Base-by-base conservation (phyloP, 2,329 filamentous ascomycete species). In the Fusarium equiseti region DNA sequence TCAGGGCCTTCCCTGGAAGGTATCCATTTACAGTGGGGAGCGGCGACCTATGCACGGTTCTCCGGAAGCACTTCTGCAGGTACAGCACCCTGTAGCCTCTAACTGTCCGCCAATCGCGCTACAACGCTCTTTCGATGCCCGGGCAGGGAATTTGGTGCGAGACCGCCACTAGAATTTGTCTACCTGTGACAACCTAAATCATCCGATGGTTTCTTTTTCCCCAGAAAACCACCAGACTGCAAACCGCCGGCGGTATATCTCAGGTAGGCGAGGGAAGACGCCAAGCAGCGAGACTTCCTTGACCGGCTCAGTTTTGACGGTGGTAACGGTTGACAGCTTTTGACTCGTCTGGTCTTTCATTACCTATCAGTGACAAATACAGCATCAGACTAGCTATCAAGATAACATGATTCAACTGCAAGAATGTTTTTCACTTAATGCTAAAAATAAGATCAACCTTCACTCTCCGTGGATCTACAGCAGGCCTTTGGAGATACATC, bases 401-500 rank as follows among this genome's bases (percentile, higher is more conserved):
- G 35, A 38, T n/a, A 46, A 44, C 22, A 38, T 26, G 20, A 20
- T 38, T 51, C 15, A 12, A 35, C 38, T 63, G 46, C 5, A 27
- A 22, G 11, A 46, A 29, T 58, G 26, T 38, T 45, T 67, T 62
- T 45, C 31, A 32, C 27, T 31, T 13, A 26, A 60, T 43, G 35
- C 60, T 71, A 70, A 71, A 72, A 72, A 72, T 70, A 71, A 56
- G 51, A 27, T 48, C 6, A 27, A 66, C 45, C 60, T 45, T 66
- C 52, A n/a, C 57, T 56, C 55, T 69, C 49, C 29, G 24, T 55
- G 55, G 59, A 70, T 66, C 64, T 66, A 59, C 55, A 43, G 55
- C 51, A 66, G 55, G 60, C 57, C 52, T 66, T 61, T 52, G 45
- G 55, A 71, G 27, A 55, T 58, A 62, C 56, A 32, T 57, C 42